A percentile compares a stretch with the other conserved stretches of the same genome.
Evolutionary conservation across 116 monocot species (phyloP).

Genomic region (Iris pallida): DNA sequence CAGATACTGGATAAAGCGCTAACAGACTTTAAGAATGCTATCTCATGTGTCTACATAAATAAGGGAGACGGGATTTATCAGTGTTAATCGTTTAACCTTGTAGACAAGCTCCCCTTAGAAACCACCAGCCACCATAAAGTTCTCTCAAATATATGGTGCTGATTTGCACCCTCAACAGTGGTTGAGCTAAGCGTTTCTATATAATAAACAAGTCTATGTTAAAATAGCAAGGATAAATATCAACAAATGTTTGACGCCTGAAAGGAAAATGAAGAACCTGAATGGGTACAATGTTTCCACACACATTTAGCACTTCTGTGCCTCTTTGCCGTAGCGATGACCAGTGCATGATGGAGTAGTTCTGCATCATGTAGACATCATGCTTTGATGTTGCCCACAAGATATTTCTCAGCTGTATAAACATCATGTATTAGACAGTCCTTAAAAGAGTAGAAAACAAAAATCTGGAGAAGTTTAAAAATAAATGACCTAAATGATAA

Average conservation of each 20-base stretch:
- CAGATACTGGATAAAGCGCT: conserved; percentile 39
- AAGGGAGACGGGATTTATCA: not conserved
- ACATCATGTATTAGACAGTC: conserved; percentile 2
- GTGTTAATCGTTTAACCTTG: conserved; percentile 40
- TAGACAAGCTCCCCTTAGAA: conserved; percentile 87
- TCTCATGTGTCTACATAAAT: not conserved
- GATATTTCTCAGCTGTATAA: conserved; percentile 80
- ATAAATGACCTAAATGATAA: not conserved
- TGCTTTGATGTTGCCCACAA: conserved; percentile 91
- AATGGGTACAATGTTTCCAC: conserved; percentile 46
- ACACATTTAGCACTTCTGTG: conserved; percentile 64
- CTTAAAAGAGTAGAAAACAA: not conserved
- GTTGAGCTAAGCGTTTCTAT: conserved; percentile 31
- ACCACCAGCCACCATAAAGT: conserved; percentile 74
- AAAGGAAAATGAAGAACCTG: conserved; percentile 20
- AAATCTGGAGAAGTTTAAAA: not conserved
- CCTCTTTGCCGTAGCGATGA: conserved; percentile 46
- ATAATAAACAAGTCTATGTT: not conserved
- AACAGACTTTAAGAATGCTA: not conserved
- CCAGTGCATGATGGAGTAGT: conserved; percentile 82
- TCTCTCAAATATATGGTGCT: conserved; percentile 67
- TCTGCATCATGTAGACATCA: conserved; percentile 65
- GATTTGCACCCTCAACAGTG: conserved; percentile 56
- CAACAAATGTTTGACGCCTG: not conserved
- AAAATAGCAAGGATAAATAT: not conserved